Base-by-base conservation (phyloP, 768 basidiomycete genomes). In the Naganishia friedmannii region DNA sequence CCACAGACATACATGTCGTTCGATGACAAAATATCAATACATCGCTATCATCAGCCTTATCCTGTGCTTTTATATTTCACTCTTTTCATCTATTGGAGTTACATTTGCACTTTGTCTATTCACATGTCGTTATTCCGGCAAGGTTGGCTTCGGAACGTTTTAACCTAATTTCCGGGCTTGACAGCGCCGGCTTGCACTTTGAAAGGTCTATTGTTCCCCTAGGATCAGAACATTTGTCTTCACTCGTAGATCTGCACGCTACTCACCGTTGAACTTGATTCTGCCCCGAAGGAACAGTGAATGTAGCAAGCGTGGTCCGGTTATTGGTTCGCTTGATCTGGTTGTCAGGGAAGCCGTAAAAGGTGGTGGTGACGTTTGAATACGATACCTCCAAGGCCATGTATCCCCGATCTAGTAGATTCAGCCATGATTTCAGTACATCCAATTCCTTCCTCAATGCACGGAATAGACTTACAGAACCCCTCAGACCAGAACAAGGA, bases 401-500 rank as follows among this genome's bases (percentile, higher is more conserved):
- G 72, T 74, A 74, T 10, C 74, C 74, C 42, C 74, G 74, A 56
- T 73, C 74, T 74, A 53, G 32, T n/a, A 9, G 0, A 17, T 37
- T 31, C 69, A 57, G 63, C 53, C 39, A 5, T 0, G 9, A 29
- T 55, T 2, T 57, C 19, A 34, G 26, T 39, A 3, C 8, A 51
- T 2, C 13, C 39, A 29, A 19, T 29, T 66, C 17, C 13, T n/a
- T 1, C 29, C n/a, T 26, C 23, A 8, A 51, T 2, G 34, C 31
- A 1, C 8, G 15, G 21, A 28, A 26, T n/a, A 17, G n/a, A 71
- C 74, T 67, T 31, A 74, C 74, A 86, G 23, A 84, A 86, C 4
- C 84, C 86, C 77, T 87, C 87, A 72, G 85, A 85, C 85, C 86
- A 88, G 72, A 87, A 85, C 66, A 88, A 76, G 71, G 86, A 84